Conservation (phyloP, 805 yeast genomes). For the Ogataea angusta region DNA sequence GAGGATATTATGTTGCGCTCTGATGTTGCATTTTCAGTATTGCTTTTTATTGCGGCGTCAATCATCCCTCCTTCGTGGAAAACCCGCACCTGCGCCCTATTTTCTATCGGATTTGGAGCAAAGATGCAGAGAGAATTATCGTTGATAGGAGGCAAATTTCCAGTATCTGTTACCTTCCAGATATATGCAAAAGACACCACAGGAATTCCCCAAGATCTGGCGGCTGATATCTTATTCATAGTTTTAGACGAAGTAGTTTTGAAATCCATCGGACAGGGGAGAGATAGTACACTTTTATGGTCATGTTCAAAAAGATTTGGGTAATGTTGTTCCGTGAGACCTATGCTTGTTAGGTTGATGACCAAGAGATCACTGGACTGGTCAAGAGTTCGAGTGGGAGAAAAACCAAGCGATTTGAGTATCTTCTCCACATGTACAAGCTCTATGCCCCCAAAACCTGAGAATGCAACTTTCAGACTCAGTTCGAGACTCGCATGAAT, state of each 20-base stretch:
- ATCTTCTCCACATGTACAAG: conserved; percentile 46
- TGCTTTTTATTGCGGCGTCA: background rate
- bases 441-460: conserved; percentile 33
- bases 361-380: conserved; percentile 54
- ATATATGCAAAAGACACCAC: conserved; percentile 53
- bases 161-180: conserved; percentile 47
- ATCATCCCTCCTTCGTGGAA: too few species aligned
- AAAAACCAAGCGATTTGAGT: conserved; percentile 50
- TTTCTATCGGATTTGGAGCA: background rate
- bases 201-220: conserved; percentile 55
- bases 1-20: too few species aligned
- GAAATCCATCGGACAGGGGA: background rate
- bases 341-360: conserved; percentile 47
- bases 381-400: conserved; percentile 46
- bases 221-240: conserved; percentile 53
- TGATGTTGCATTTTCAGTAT: background rate
- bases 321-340: conserved; percentile 22
- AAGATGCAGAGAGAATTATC: background rate
- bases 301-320: background rate
- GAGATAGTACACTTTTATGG: background rate
- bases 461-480: conserved; percentile 32
- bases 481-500: conserved; percentile 25
- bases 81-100: too few species aligned
- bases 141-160: conserved; percentile 29
- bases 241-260: background rate